These are phyloP conservation scores for Prototheca stagnorum DNA, from an alignment of 163 green algal species.

Conservation along the genomic window DNA sequence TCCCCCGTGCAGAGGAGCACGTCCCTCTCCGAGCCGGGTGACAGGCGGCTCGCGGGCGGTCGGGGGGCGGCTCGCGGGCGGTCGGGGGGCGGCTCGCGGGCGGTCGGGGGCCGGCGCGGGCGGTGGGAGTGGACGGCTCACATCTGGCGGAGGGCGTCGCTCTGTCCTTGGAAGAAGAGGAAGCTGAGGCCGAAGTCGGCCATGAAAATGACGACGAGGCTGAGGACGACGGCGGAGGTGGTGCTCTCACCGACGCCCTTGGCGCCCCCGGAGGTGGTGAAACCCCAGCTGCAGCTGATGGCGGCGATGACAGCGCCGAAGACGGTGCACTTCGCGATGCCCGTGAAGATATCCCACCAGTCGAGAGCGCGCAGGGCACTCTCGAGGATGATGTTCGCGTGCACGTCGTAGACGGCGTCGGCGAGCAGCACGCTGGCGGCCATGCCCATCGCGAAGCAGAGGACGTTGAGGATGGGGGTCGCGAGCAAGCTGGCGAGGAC, in stretches of 20 bases:
- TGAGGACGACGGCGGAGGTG: slow-evolving; percentile 91
- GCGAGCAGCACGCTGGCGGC: slow-evolving; percentile 74
- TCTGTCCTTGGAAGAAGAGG: slow-evolving; percentile 75
- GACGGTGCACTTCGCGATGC: slow-evolving; percentile 80
- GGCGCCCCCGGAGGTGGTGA: slow-evolving; percentile 93
- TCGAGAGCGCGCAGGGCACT: slow-evolving; percentile 53
- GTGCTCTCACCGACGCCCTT: slow-evolving; percentile 97
- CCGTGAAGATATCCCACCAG: slow-evolving; percentile 76
- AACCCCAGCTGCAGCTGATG: slow-evolving; percentile 90
- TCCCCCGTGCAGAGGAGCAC: no score
- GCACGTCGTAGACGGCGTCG: slow-evolving; percentile 82
- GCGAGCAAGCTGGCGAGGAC: slow-evolving; percentile 87
- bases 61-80: no score
- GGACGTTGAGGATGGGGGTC: slow-evolving; percentile 77
- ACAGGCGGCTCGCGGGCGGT: no score
- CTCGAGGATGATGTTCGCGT: slow-evolving; percentile 91
- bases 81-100: no score
- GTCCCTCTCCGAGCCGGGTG: no score
- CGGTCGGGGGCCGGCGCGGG: no score
- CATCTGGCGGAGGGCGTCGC: slow-evolving; percentile 62
- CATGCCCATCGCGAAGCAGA: slow-evolving; percentile 96
- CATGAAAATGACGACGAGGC: slow-evolving; percentile 83
- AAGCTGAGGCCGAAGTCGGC: slow-evolving; percentile 79
- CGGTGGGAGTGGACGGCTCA: no score
- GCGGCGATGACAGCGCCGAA: slow-evolving; percentile 87